Percentiles rank a stretch among this genome's conserved stretches.
Evolutionary conservation across 257 asterid genomes (phyloP).

Genomic region (Nicotiana otophora): DNA sequence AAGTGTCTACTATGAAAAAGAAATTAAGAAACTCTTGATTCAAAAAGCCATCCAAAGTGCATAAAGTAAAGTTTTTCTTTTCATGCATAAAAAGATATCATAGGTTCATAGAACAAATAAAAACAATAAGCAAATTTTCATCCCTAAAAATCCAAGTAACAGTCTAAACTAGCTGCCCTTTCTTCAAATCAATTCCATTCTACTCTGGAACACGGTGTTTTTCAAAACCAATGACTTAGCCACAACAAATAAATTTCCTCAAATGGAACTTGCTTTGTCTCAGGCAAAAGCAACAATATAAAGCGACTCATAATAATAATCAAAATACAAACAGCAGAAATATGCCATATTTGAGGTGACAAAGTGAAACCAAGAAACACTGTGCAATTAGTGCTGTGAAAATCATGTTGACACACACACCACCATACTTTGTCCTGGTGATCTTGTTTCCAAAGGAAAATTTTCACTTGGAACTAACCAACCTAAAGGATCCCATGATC

Average conservation of each 20-base stretch:
- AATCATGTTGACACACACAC: constrained; percentile 78
- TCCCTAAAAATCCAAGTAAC: neutral
- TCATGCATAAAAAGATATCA: too few relatives aligned
- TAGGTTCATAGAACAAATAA: neutral
- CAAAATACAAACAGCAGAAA: constrained; percentile 57
- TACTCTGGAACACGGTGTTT: constrained; percentile 35
- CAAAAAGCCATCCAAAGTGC: too few relatives aligned
- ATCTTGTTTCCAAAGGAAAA: constrained; percentile 72
- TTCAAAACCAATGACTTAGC: constrained; percentile 77
- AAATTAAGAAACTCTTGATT: too few relatives aligned
- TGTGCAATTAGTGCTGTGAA: constrained; percentile 77
- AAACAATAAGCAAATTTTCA: neutral
- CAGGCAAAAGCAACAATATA: constrained; percentile 68
- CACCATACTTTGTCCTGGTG: constrained; percentile 73
- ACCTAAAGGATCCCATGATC: constrained; percentile 68
- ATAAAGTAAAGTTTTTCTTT: too few relatives aligned
- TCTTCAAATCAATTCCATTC: neutral
- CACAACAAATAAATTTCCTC: constrained; percentile 72
- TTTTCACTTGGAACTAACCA: constrained; percentile 85
- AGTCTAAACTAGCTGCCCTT: neutral
- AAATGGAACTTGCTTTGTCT: constrained; percentile 86
- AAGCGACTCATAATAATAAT: constrained; percentile 53
- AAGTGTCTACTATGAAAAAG: too few relatives aligned
- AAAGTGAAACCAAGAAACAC: constrained; percentile 57
- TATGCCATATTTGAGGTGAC: constrained; percentile 67